Evolutionary conservation across 306 rosid species (phyloP).

Genomic region (Quercus parvula): DNA sequence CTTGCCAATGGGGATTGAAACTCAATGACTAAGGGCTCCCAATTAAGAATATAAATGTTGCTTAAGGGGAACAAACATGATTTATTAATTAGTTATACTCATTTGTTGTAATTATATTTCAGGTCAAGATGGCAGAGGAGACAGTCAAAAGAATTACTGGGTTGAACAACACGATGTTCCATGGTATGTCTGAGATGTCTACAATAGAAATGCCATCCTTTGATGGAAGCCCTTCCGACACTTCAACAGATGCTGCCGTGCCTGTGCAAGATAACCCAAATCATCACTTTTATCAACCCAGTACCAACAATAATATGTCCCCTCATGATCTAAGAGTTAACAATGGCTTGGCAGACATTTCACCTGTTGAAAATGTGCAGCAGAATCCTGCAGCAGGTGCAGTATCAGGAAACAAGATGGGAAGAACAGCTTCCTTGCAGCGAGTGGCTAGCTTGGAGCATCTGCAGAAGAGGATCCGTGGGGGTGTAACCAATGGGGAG

Average conservation of each 20-base stretch:
- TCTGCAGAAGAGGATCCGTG: conserved; percentile 84
- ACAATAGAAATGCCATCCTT: conserved; percentile 54
- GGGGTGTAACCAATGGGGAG: conserved; percentile 47
- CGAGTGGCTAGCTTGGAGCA: conserved; percentile 97
- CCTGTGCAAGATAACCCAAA: conserved; percentile 59
- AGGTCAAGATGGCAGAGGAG: conserved; percentile 95
- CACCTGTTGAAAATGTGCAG: conserved; percentile 49
- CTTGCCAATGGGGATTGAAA: conserved; percentile 6
- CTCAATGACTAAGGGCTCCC: not conserved
- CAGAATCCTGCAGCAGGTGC: conserved; percentile 32
- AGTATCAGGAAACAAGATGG: conserved; percentile 48
- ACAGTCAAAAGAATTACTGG: conserved; percentile 70
- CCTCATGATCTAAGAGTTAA: conserved; percentile 39
- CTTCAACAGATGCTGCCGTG: conserved; percentile 67
- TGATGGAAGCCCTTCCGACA: conserved; percentile 68
- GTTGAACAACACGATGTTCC: conserved; percentile 45
- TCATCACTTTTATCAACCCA: conserved; percentile 45
- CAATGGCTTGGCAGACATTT: conserved; percentile 39
- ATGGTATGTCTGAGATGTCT: conserved; percentile 55
- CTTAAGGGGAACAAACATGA: conserved; percentile 2
- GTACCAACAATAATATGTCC: conserved; percentile 30
- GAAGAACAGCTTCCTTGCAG: conserved; percentile 50
- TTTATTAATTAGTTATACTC: conserved; percentile 14
- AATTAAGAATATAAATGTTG: not conserved
- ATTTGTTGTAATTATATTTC: conserved; percentile 7